Conservation (phyloP, 73 alveolate genomes). For the Paramecium bursaria region DNA sequence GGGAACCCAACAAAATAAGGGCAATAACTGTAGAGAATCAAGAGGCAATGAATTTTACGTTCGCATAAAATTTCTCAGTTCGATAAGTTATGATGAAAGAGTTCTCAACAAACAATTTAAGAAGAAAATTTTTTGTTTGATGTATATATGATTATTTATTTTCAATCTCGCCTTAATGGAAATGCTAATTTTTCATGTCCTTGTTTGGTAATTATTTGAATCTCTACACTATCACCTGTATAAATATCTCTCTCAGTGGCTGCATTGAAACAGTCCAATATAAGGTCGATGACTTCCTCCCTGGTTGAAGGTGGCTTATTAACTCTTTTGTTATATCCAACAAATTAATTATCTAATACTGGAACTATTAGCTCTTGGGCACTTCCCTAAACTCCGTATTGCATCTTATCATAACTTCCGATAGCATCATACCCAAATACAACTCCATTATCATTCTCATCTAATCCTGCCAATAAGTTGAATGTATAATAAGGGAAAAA, state of each 20-base stretch:
- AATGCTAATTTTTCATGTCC: too few relatives aligned
- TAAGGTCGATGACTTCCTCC: conserved; percentile 78
- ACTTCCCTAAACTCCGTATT: conserved; percentile 94
- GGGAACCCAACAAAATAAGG: conserved; percentile 12
- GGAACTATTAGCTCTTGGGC: conserved; percentile 88
- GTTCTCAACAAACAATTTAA: conserved; percentile 27
- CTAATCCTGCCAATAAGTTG: conserved; percentile 90
- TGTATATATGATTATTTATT: conserved; percentile 18
- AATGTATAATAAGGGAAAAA: conserved; percentile 96
- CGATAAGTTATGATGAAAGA: conserved; percentile 15
- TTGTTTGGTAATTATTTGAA: too few relatives aligned
- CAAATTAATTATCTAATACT: conserved; percentile 87
- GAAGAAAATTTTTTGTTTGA: conserved; percentile 48
- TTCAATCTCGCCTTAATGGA: too few relatives aligned
- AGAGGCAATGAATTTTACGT: conserved; percentile 25
- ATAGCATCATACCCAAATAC: conserved; percentile 96
- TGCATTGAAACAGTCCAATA: conserved; percentile 87
- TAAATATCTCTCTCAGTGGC: conserved; percentile 94
- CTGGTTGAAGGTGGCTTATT: conserved; percentile 75
- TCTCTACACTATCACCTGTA: conserved; percentile 84
- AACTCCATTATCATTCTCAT: conserved; percentile 76
- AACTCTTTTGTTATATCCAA: conserved; percentile 75
- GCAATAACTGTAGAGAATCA: conserved; percentile 38
- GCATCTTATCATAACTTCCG: conserved; percentile 90
- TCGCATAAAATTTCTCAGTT: conserved; percentile 39